These are phyloP conservation scores for Alectoria sarmentosa DNA, from an alignment of 495 filamentous ascomycete species.

Conservation along the genomic window DNA sequence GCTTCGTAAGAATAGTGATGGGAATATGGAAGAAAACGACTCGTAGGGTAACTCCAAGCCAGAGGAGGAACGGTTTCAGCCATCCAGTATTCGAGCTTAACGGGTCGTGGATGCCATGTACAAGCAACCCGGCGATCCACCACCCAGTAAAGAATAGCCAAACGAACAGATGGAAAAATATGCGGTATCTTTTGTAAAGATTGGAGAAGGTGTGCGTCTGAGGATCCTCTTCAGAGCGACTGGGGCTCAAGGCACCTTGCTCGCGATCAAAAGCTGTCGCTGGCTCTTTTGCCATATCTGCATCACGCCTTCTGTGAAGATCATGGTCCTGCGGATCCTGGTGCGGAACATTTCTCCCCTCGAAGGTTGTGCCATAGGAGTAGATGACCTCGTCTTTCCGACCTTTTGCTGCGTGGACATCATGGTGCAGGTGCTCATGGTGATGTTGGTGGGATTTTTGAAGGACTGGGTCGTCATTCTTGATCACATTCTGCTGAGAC, in stretches of 20 bases:
- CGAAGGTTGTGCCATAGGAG: conserved; percentile 36
- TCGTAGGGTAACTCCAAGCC: conserved; percentile 64
- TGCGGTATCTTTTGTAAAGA: conserved; percentile 35
- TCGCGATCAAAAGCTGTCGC: conserved; percentile 25
- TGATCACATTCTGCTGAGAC: conserved; percentile 26
- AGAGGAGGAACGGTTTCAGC: conserved; percentile 80
- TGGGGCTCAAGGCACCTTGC: conserved; percentile 17
- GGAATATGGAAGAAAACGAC: conserved; percentile 69
- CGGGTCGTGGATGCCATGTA: conserved; percentile 57
- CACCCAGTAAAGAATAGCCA: conserved; percentile 61
- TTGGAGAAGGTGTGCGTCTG: conserved; percentile 27
- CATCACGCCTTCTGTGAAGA: conserved; percentile 30
- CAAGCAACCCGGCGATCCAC: conserved; percentile 79
- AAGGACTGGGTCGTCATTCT: conserved; percentile 38
- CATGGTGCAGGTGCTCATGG: conserved; percentile 47
- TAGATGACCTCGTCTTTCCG: conserved; percentile 44
- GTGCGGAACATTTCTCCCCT: conserved; percentile 41
- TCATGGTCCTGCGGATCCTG: conserved; percentile 36
- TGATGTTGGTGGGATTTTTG: conserved; percentile 41
- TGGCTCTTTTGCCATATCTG: conserved; percentile 24
- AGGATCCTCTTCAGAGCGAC: conserved; percentile 28
- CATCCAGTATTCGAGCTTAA: conserved; percentile 46
- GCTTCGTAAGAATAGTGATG: conserved; percentile 53
- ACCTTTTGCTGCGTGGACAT: conserved; percentile 36
- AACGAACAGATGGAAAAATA: conserved; percentile 43